phyloP scores from a whole-genome alignment of 1,284 basidiomycete genomes.

The Ceratobasidium sp. region DNA sequence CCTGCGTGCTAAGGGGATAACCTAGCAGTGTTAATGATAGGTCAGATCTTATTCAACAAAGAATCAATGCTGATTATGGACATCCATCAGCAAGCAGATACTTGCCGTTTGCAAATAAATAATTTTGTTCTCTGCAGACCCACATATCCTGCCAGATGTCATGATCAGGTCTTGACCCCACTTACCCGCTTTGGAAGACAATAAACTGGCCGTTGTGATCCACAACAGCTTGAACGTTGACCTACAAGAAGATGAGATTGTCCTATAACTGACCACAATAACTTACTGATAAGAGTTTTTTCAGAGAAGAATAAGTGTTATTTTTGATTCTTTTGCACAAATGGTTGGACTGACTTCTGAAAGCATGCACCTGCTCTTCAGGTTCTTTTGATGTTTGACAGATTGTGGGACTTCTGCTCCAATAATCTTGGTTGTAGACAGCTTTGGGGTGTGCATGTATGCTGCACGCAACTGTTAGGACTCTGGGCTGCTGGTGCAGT shows the following conservation, averaged over 20 bases:
- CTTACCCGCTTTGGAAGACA: conserved; percentile 1
- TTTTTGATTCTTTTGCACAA: too few species aligned
- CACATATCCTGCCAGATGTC: conserved; percentile 16
- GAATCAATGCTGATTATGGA: too few species aligned
- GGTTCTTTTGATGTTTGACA: too few species aligned
- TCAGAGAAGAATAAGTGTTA: background rate
- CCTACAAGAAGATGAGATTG: background rate
- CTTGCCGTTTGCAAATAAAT: background rate
- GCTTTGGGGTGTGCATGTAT: too few species aligned
- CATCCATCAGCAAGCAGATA: conserved; percentile 23
- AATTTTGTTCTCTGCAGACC: background rate
- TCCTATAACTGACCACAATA: too few species aligned
- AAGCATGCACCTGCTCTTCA: too few species aligned
- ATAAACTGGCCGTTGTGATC: conserved; percentile 25
- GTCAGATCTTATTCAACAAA: too few species aligned
- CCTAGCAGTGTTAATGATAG: background rate
- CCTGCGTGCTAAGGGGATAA: background rate
- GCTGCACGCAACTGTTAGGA: too few species aligned
- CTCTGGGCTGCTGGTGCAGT: too few species aligned
- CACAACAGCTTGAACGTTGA: conserved; percentile 13
- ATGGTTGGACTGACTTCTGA: too few species aligned
- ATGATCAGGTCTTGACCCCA: background rate
- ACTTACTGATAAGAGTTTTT: background rate
- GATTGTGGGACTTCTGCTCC: too few species aligned
- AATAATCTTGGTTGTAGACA: too few species aligned